Base-by-base conservation (phyloP, 345 rosid species). In the Eucalyptus virginea region DNA sequence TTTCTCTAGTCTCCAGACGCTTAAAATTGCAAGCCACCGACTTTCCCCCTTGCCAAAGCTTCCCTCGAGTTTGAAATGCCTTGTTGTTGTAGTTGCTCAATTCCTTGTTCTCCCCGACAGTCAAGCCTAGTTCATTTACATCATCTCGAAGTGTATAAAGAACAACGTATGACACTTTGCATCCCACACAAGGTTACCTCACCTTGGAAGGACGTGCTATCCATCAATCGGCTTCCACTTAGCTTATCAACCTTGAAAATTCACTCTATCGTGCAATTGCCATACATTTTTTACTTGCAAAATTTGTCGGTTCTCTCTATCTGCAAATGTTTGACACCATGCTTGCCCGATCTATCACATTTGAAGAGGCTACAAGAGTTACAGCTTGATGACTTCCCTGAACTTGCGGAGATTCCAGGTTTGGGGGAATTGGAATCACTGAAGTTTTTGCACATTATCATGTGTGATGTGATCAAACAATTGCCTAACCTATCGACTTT, bases 351-450 rank as follows among this genome's bases (percentile, higher is more conserved):
- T 60, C 17, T 60, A 11, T 60, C 3, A 1, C 17, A 2, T 5
- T 28, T 60, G 69, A 60, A 60, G 32, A 60, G 32, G 32, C 69
- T 60, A 60, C n/a, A 28, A 60, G 69, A 60, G 32, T 60, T 28
- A 28, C 9, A 1, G n/a, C 67, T 60, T 2, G 0, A 2, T 3
- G 2, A 6, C 32, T 60, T 12, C 14, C 16, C 7, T 1, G 4
- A 60, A 1, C 32, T 60, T 0, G 8, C 0, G 0, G 67, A 60
- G 32, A 28, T 28, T 60, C 67, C 32, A 60, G 32, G 67, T 60
- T 12, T 60, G 32, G 67, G 67, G 8, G 67, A 60, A 0, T 7
- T 60, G 16, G 67, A 28, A 28, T 28, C 67, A 28, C 16, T 60
- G 67, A 28, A 60, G 67, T 60, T 60, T 28, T 2, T 60, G 14